These are phyloP conservation scores for Mycena sanguinolenta DNA, from an alignment of 768 basidiomycete genomes.

Conservation along the genomic window DNA sequence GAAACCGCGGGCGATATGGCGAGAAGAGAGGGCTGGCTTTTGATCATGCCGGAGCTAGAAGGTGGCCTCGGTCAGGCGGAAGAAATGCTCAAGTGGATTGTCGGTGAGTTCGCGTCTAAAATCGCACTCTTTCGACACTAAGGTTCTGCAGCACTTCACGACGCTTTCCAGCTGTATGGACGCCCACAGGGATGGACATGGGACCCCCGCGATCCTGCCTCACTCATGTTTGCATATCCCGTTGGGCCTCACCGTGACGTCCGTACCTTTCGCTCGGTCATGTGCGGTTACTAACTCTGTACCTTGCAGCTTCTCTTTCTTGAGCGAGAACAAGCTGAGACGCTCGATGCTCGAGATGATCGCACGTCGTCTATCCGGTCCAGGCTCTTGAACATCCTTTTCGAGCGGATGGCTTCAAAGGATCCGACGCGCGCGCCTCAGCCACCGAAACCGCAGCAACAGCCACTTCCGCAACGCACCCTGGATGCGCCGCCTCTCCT, in stretches of 20 bases:
- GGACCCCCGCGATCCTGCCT: slow-evolving; percentile 86
- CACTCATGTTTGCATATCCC: slow-evolving; percentile 96
- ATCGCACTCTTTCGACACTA: slow-evolving; percentile 1
- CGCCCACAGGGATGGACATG: slow-evolving; percentile 88
- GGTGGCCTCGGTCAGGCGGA: slow-evolving; percentile 70
- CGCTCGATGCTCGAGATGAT: slow-evolving; percentile 82
- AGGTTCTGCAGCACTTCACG: slow-evolving; percentile 74
- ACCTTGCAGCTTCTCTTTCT: slow-evolving; percentile 81
- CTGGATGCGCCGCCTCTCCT: slow-evolving; percentile 50
- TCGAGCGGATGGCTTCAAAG: slow-evolving; percentile 70
- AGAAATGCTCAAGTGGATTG: slow-evolving; percentile 93
- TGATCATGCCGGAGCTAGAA: slow-evolving; percentile 92
- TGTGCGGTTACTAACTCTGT: slow-evolving; percentile 32
- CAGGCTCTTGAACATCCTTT: slow-evolving; percentile 71
- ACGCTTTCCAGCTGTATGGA: slow-evolving; percentile 91
- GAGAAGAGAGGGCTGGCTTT: slow-evolving; percentile 84
- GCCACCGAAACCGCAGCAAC: slow-evolving; percentile 45
- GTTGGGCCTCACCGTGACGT: slow-evolving; percentile 88
- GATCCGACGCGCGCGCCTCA: slow-evolving; percentile 37
- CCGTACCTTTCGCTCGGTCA: slow-evolving; percentile 46
- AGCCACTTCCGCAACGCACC: slow-evolving; percentile 39
- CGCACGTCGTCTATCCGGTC: slow-evolving; percentile 79
- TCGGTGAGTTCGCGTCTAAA: slow-evolving; percentile 66
- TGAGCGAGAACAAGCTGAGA: slow-evolving; percentile 85
- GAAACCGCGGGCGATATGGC: slow-evolving; percentile 75